phyloP scores from a whole-genome alignment of 208 protist species.

The Angomonas ambiguus region DNA sequence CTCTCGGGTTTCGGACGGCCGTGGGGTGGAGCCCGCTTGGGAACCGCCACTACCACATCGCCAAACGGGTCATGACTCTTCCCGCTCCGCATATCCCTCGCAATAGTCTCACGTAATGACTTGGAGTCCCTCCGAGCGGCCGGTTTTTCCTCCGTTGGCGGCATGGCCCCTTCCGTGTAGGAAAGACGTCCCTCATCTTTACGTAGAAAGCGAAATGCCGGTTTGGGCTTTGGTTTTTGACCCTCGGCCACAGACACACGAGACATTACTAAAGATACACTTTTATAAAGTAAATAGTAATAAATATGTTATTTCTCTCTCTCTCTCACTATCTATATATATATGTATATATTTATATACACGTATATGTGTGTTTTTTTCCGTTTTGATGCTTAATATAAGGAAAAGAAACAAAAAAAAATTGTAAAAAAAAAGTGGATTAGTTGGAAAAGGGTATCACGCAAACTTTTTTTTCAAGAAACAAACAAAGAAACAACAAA shows the following conservation, averaged over 20 bases:
- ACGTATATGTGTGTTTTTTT: background rate
- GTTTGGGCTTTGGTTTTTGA: constrained; percentile 69
- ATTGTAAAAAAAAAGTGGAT: constrained; percentile 12
- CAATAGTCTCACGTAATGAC: constrained; percentile 77
- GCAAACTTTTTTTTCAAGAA: constrained; percentile 11
- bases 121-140: constrained; percentile 48
- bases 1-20: constrained; percentile 1
- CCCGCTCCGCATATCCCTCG: constrained; percentile 77
- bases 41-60: constrained; percentile 78
- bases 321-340: background rate
- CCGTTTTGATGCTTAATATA: background rate
- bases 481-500: constrained; percentile 6
- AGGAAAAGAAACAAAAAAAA: constrained; percentile 4
- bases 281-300: too few species aligned
- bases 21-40: constrained; percentile 63
- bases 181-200: constrained; percentile 82
- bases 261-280: constrained; percentile 34
- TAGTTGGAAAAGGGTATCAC: background rate
- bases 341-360: constrained; percentile 9
- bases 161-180: constrained; percentile 32
- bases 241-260: constrained; percentile 57
- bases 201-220: constrained; percentile 77
- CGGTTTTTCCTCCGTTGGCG: background rate
- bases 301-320: too few species aligned
- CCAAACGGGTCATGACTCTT: constrained; percentile 71